Conservation (phyloP, 1,139 yeast species). For the Zygoascus sp. region DNA sequence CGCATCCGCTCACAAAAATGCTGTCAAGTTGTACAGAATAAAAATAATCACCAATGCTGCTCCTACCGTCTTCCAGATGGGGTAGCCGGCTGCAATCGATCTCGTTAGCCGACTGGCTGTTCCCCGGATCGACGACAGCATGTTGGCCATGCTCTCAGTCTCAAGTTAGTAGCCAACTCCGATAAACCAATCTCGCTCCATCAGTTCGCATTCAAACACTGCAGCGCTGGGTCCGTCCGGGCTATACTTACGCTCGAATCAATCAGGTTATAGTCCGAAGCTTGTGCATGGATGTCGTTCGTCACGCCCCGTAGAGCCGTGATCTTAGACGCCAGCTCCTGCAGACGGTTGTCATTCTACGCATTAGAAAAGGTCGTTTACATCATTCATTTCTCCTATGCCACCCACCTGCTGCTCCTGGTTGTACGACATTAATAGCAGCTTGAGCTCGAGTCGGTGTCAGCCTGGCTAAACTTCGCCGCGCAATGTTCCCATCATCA, state of each 20-base stretch:
- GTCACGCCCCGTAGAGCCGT: constrained; percentile 59
- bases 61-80: constrained; percentile 53
- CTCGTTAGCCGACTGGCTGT: constrained; percentile 66
- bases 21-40: constrained; percentile 61
- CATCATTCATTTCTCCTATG: not conserved
- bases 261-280: constrained; percentile 54
- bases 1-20: constrained; percentile 50
- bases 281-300: constrained; percentile 58
- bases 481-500: no score
- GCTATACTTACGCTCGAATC: constrained; percentile 36
- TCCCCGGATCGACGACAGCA: constrained; percentile 57
- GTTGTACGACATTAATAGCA: constrained; percentile 21
- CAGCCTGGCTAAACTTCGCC: not conserved
- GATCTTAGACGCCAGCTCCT: constrained; percentile 56
- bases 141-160: constrained; percentile 49
- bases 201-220: no score
- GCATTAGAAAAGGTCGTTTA: not conserved
- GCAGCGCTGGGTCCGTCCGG: not conserved
- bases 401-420: constrained; percentile 28
- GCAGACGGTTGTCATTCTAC: constrained; percentile 56
- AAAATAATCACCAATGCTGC: constrained; percentile 58
- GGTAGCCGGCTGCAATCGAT: constrained; percentile 53
- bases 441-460: not conserved
- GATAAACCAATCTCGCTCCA: no score
- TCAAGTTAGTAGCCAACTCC: constrained; percentile 14